Base-by-base conservation (phyloP, 257 asterid genomes). In the Apocynum venetum region DNA sequence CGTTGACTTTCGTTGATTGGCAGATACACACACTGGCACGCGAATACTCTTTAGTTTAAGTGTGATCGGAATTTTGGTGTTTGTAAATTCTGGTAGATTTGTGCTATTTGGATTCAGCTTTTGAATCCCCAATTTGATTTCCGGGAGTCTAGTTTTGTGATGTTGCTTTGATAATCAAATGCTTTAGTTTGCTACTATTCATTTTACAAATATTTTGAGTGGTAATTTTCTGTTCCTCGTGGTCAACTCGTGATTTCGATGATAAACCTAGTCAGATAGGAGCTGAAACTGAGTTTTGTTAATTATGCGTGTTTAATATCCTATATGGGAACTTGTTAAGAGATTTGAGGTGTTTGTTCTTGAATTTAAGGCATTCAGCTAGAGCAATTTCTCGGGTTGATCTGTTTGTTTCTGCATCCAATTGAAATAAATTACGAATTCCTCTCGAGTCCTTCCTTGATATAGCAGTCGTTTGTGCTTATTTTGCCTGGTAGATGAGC, bases 1-100 rank as follows among this genome's bases (percentile, higher is more conserved):
- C 87, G 90, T 87, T 90, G 93, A 86, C 92, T 89, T 87, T 72
- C 44, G 19, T 25, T 46, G 6, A 13, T n/a, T 3, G 8, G 66
- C 66, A n/a, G 40, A 60, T 3, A 60, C 40, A 8, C 8, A 4
- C 31, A 25, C 31, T 25, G 31, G 31, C 31, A 25, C 31, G 31
- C 31, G 31, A 25, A 25, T 25, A 25, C 31, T 8, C 40, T 63
- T 12, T 66, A 14, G 49, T 66, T 2, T 40, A 66, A 40, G 1
- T 68, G 36, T 43, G 73, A 68, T 46, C 73, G 43, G 36, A 68
- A 68, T 68, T 67, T 17, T 68, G 15, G 15, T 20, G 52, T 17
- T 43, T 10, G 53, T 19, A 19, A 67, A 15, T 15, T 67, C 36
- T 40, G n/a, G 12, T 35, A 66, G 8, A 41, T 66, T 40, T 38